These are phyloP conservation scores for Pseudocercospora vitis DNA, from an alignment of 2,329 filamentous ascomycete species.

Conservation along the genomic window DNA sequence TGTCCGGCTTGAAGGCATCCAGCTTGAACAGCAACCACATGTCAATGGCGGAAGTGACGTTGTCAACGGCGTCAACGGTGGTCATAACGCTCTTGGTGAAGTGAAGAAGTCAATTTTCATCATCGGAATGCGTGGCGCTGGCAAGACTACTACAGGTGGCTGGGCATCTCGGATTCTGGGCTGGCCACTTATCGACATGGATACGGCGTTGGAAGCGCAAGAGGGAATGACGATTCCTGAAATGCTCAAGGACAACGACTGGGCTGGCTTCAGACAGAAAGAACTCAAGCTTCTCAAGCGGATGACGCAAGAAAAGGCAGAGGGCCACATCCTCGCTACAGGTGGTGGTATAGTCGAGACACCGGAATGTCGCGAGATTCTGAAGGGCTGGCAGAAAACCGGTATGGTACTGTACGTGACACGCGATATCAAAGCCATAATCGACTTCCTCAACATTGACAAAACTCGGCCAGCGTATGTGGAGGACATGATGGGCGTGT, in stretches of 20 bases:
- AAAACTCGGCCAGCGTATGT: conserved; percentile 90
- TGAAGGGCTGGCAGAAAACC: conserved; percentile 72
- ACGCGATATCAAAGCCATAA: conserved; percentile 80
- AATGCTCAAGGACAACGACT: conserved; percentile 75
- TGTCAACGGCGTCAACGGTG: conserved; percentile 40
- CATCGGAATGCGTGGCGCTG: conserved; percentile 95
- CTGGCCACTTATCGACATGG: conserved; percentile 80
- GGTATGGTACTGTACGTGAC: conserved; percentile 86
- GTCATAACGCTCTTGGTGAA: conserved; percentile 28
- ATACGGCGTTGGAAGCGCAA: conserved; percentile 77
- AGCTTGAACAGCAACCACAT: conserved; percentile 42
- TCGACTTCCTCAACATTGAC: conserved; percentile 84
- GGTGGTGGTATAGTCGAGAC: conserved; percentile 92
- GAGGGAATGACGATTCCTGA: conserved; percentile 78
- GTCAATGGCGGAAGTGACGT: conserved; percentile 37
- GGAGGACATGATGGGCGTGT: conserved; percentile 88
- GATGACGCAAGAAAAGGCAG: conserved; percentile 71
- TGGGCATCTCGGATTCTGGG: conserved; percentile 78
- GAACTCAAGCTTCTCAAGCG: conserved; percentile 74
- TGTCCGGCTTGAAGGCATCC: conserved; percentile 73
- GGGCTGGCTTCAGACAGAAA: conserved; percentile 81
- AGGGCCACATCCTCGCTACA: conserved; percentile 83
- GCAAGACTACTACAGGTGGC: conserved; percentile 88
- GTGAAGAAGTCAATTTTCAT: conserved; percentile 75
- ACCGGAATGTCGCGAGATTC: conserved; percentile 71